Conservation (phyloP, 1,284 basidiomycete species). For the Apiotrichum veenhuisii region DNA sequence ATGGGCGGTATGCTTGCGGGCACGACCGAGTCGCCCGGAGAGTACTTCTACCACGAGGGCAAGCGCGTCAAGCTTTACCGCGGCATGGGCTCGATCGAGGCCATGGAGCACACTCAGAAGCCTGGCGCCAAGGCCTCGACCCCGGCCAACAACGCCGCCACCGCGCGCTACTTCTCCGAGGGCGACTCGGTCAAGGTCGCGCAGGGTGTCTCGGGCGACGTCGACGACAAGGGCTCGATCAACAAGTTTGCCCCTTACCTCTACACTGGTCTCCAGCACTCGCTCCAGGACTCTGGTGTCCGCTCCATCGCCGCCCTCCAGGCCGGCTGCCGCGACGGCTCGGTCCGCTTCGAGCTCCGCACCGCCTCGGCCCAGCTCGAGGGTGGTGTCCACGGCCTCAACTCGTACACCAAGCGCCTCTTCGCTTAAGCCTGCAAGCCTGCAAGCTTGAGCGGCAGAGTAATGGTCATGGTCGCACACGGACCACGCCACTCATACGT, state of each 20-base stretch:
- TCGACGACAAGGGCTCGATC: constrained; percentile 94
- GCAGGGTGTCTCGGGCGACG: constrained; percentile 93
- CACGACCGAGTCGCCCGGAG: constrained; percentile 94
- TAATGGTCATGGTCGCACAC: no score
- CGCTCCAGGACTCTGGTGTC: constrained; percentile 90
- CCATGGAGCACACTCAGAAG: constrained; percentile 82
- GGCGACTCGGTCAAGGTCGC: constrained; percentile 92
- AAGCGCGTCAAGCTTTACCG: constrained; percentile 98
- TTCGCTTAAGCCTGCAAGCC: constrained; percentile 51
- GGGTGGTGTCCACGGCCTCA: constrained; percentile 89
- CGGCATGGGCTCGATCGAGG: constrained; percentile 95
- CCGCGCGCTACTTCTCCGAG: constrained; percentile 95
- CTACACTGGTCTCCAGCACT: constrained; percentile 89
- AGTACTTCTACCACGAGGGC: constrained; percentile 98
- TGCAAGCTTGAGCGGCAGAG: no score
- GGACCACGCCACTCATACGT: background rate
- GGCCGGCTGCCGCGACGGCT: constrained; percentile 61
- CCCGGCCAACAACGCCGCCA: constrained; percentile 84
- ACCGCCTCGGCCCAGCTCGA: constrained; percentile 95
- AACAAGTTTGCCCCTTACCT: constrained; percentile 90
- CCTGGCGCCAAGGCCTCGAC: constrained; percentile 53
- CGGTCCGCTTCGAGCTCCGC: constrained; percentile 85
- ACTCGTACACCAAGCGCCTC: constrained; percentile 64
- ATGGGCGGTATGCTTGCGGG: constrained; percentile 97
- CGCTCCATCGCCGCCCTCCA: constrained; percentile 58